These are phyloP conservation scores for Agrocybe chaxingu DNA, from an alignment of 768 basidiomycete genomes.

Conservation along the genomic window DNA sequence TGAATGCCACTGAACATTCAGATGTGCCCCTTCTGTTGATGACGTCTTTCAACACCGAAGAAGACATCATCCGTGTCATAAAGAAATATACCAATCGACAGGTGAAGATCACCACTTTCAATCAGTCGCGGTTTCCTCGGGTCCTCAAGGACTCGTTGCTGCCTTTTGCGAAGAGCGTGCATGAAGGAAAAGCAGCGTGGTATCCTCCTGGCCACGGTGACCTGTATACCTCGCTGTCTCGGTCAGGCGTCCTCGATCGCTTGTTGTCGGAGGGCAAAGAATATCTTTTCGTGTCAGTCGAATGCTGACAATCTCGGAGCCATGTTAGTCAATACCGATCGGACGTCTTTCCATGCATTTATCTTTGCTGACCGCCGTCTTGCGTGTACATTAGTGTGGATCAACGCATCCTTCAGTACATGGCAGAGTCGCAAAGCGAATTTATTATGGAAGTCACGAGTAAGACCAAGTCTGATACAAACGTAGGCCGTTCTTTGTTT, in stretches of 20 bases:
- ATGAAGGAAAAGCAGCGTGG: slow-evolving; percentile 76
- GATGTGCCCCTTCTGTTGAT: slow-evolving; percentile 88
- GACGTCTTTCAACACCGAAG: slow-evolving; percentile 93
- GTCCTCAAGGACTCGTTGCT: slow-evolving; percentile 75
- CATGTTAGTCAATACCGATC: slow-evolving; percentile 49
- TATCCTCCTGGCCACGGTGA: slow-evolving; percentile 95
- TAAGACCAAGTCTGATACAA: slow-evolving; percentile 79
- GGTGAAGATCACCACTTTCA: slow-evolving; percentile 76
- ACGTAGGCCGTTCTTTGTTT: slow-evolving; percentile 37
- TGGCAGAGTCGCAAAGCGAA: slow-evolving; percentile 71
- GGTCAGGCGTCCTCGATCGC: slow-evolving; percentile 86
- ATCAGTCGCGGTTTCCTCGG: slow-evolving; percentile 84
- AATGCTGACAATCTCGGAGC: slow-evolving; percentile 96
- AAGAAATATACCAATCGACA: slow-evolving; percentile 85
- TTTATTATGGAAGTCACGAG: slow-evolving; percentile 90
- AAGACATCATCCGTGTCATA: slow-evolving; percentile 82
- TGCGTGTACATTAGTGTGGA: slow-evolving; percentile 49
- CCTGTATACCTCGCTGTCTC: slow-evolving; percentile 83
- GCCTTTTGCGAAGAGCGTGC: slow-evolving; percentile 62
- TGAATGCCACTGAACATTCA: slow-evolving; percentile 67
- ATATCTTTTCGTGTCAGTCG: slow-evolving; percentile 91
- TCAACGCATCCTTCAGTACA: slow-evolving; percentile 72
- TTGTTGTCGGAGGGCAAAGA: slow-evolving; percentile 87
- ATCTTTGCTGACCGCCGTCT: too few relatives aligned
- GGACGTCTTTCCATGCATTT: too few relatives aligned